Conservation (phyloP, 129 eudicot genomes). For the Chrysanthemum lavandulifolium region DNA sequence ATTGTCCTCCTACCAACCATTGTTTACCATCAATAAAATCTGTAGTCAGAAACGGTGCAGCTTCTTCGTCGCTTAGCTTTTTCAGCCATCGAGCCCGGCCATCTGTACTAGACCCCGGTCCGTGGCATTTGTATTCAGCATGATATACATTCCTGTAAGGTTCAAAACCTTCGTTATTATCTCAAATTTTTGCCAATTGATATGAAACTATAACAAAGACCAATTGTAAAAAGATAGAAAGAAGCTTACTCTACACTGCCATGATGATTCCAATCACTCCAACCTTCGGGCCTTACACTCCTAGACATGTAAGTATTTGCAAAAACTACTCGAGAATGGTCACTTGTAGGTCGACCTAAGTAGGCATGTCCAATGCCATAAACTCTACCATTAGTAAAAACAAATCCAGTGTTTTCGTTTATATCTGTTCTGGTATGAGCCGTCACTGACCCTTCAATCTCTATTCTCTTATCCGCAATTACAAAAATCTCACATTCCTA, state of each 20-base stretch:
- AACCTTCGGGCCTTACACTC: constrained; percentile 63
- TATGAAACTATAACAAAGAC: background rate
- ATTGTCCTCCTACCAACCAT: constrained; percentile 62
- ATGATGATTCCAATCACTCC: constrained; percentile 64
- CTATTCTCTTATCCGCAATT: constrained; percentile 43
- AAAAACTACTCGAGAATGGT: constrained; percentile 73
- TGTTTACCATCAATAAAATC: constrained; percentile 62
- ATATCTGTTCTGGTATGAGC: constrained; percentile 51
- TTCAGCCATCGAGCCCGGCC: constrained; percentile 65
- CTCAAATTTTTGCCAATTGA: background rate
- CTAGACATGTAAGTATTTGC: constrained; percentile 73
- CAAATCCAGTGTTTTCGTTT: constrained; percentile 64
- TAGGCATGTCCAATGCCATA: constrained; percentile 57
- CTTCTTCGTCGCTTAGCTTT: constrained; percentile 51
- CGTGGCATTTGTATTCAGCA: constrained; percentile 66
- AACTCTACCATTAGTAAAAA: constrained; percentile 51
- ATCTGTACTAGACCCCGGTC: constrained; percentile 59
- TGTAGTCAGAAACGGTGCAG: constrained; percentile 44
- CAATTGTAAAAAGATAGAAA: background rate
- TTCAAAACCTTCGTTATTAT: background rate
- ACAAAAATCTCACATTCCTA: constrained; percentile 88
- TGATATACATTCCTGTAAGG: constrained; percentile 58
- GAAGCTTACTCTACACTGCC: constrained; percentile 62
- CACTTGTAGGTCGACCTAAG: constrained; percentile 73
- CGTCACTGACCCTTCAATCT: constrained; percentile 71